phyloP scores from a whole-genome alignment of 306 rosid species.

The Argentina anserina region DNA sequence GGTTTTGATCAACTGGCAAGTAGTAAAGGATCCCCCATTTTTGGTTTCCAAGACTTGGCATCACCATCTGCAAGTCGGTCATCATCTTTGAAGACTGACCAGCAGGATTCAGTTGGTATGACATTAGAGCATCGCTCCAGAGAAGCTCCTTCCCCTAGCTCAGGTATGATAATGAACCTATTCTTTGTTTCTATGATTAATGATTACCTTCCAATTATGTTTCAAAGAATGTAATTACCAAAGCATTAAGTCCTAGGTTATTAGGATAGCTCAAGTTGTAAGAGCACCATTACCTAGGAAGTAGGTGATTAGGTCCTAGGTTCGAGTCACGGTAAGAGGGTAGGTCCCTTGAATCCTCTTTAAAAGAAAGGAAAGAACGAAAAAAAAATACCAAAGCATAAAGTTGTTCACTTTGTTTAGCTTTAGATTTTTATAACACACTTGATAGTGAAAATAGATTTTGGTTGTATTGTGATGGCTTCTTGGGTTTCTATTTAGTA shows the following conservation, averaged over 20 bases:
- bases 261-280: no score
- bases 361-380: no score
- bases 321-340: no score
- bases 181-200: constrained; percentile 6
- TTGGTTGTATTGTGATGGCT: background rate
- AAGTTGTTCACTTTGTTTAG: background rate
- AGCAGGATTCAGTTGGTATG: constrained; percentile 42
- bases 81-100: constrained; percentile 57
- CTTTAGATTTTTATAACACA: background rate
- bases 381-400: background rate
- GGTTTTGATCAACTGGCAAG: constrained; percentile 42
- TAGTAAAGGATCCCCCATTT: constrained; percentile 37
- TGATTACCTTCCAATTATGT: background rate
- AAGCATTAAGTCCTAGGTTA: no score
- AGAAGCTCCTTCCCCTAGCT: constrained; percentile 78
- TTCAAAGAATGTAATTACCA: no score
- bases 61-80: constrained; percentile 57
- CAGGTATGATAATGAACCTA: constrained; percentile 57
- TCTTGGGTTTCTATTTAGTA: background rate
- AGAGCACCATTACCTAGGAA: no score
- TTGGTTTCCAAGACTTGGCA: constrained; percentile 44
- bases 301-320: no score
- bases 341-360: no score
- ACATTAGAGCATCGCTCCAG: constrained; percentile 43
- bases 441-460: background rate